Evolutionary conservation across 495 filamentous ascomycete species (phyloP), one percentile per base, ranked within the genome.

Genomic region (Aspergillus indologenus): DNA sequence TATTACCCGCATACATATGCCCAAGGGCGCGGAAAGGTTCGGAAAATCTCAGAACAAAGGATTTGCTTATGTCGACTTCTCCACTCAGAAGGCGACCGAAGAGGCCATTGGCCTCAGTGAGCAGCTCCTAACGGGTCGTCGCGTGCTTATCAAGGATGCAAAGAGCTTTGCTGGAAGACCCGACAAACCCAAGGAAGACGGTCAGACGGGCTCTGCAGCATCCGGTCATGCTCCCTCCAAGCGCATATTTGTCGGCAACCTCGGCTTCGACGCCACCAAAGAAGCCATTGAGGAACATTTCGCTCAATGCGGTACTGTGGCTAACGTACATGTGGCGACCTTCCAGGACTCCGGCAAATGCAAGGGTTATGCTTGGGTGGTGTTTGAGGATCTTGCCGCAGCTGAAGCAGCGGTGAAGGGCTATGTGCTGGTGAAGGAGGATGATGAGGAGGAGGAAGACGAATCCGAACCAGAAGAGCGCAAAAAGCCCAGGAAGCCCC

Each of bases 331-430:
- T 70, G 75, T 96, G 48, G 95, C 95, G 2, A 96, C 92, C 0
- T 99, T 99, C 67, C 91, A 98, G 70, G 95, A 99, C 66, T 85
- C 87, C 43, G 95, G 94, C 23, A 98, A 98, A 76, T 98, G 95
- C 78, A 97, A 97, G 77, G 94, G 94, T 1, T 99, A 90, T 78
- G 92, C 87, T 19, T 98, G 94, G 90, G 85, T 98, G 49, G 87
- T 88, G 43, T 99, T 98, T 75, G 85, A 86, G 67, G 86, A 91
- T 22, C 61, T 90, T 18, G 86, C 88, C 19, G 83, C 86, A 0
- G 91, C 89, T 0, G 78, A 85, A 63, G 84, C 83, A 66, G 94
- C 92, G 8, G 91, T 96, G 62, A 87, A 83, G 60, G 95, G 95
- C 2, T 96, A 84, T 67, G 80, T 91, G 49, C 79, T 83, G 64